Percentiles rank a stretch among this genome's conserved stretches.
These are phyloP conservation scores for Pythium insidiosum DNA, from an alignment of 352 stramenopile genomes.

Conservation along the genomic window DNA sequence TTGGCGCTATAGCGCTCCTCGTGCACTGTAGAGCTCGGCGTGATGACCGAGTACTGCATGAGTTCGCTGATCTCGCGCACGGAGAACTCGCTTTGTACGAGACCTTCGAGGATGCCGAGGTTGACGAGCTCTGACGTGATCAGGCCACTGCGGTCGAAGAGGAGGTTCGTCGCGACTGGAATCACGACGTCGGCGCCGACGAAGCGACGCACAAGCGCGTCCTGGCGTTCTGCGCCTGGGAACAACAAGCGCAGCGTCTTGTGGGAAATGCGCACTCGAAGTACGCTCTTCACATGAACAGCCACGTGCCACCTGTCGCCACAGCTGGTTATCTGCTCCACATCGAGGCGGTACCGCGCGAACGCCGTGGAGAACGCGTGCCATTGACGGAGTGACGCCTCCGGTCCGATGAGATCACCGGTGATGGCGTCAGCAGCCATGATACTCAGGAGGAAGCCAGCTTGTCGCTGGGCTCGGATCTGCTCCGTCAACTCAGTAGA, in stretches of 20 bases:
- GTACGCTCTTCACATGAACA: too few relatives aligned
- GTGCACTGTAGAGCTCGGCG: background rate
- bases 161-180: background rate
- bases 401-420: constrained; percentile 8
- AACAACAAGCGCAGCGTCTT: constrained; percentile 5
- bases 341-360: too few relatives aligned
- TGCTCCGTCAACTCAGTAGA: constrained; percentile 1
- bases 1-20: too few relatives aligned
- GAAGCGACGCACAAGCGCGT: constrained; percentile 1
- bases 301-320: too few relatives aligned
- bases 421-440: constrained; percentile 8
- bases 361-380: constrained; percentile 6
- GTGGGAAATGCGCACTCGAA: too few relatives aligned
- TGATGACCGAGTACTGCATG: background rate
- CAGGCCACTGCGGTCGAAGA: background rate
- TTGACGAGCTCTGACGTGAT: background rate
- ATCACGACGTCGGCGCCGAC: background rate
- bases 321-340: too few relatives aligned
- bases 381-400: constrained; percentile 12
- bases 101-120: background rate
- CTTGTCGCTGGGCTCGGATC: constrained; percentile 2
- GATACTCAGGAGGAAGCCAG: constrained; percentile 9
- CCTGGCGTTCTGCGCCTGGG: constrained; percentile 2
- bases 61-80: background rate
- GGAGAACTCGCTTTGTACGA: background rate